Evolutionary conservation across 2,329 filamentous ascomycete species (phyloP).

Genomic region (Gnomoniopsis sp.): DNA sequence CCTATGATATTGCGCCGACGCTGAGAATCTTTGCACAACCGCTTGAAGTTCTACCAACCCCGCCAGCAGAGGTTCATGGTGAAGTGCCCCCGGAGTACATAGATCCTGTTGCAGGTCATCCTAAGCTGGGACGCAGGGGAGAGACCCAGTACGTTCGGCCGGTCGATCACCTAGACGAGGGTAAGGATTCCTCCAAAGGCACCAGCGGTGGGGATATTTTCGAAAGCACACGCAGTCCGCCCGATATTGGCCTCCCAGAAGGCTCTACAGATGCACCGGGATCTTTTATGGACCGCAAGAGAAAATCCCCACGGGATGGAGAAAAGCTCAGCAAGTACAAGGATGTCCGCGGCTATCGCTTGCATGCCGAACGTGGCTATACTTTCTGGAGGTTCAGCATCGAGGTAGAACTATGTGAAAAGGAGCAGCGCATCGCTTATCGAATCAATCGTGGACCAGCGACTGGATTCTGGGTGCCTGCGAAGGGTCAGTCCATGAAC

Average conservation of each 20-base stretch:
- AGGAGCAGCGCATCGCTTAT: conserved; percentile 86
- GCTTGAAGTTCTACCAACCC: conserved; percentile 75
- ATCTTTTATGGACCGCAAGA: conserved; percentile 52
- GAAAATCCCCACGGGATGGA: conserved; percentile 62
- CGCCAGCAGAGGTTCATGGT: conserved; percentile 65
- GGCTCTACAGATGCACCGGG: conserved; percentile 47
- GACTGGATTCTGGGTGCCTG: conserved; percentile 92
- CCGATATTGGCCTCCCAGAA: conserved; percentile 40
- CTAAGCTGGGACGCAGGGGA: conserved; percentile 80
- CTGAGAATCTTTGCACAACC: conserved; percentile 85
- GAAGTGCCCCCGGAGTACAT: conserved; percentile 76
- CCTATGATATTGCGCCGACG: conserved; percentile 74
- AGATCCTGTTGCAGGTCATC: conserved; percentile 83
- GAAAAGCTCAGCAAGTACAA: conserved; percentile 78
- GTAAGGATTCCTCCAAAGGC: conserved; percentile 70
- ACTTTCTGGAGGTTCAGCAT: conserved; percentile 98
- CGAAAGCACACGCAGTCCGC: conserved; percentile 58
- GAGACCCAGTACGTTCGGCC: conserved; percentile 85
- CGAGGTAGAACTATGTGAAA: conserved; percentile 77
- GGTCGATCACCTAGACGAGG: conserved; percentile 80
- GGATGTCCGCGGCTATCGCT: conserved; percentile 75
- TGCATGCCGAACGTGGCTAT: conserved; percentile 80
- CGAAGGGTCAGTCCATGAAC: conserved; percentile 83
- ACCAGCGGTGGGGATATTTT: conserved; percentile 84
- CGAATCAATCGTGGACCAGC: conserved; percentile 90